Evolutionary conservation across 192 early-diverging fungal genomes (phyloP).

Genomic region (Irineochytrium annulatum): DNA sequence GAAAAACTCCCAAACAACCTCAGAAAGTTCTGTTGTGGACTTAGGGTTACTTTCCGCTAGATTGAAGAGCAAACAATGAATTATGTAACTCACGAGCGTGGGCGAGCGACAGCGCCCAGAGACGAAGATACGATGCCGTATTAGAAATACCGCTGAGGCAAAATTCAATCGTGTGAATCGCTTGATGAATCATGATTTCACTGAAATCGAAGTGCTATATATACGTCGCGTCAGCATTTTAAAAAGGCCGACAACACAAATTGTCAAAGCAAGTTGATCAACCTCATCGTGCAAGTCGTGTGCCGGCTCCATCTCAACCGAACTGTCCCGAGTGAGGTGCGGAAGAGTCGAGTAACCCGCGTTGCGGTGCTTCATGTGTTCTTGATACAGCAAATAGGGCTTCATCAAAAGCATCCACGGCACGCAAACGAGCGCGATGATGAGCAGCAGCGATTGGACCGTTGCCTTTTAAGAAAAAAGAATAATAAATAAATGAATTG

Average conservation of each 20-base stretch:
- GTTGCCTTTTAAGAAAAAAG: slow-evolving; percentile 33
- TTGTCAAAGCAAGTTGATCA: slow-evolving; percentile 1
- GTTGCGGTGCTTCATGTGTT: slow-evolving; percentile 57
- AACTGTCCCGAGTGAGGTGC: slow-evolving; percentile 9
- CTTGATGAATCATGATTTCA: slow-evolving; percentile 95
- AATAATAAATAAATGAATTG: too few relatives aligned
- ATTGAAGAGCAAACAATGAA: slow-evolving; percentile 1
- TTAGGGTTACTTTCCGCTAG: too few relatives aligned
- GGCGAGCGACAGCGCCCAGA: slow-evolving; percentile 97
- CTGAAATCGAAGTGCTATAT: slow-evolving; percentile 84
- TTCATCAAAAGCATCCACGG: slow-evolving; percentile 97
- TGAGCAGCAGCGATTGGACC: slow-evolving; percentile 76
- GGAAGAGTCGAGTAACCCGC: slow-evolving; percentile 59
- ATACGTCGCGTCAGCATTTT: background rate
- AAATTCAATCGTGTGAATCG: slow-evolving; percentile 98
- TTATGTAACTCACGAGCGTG: slow-evolving; percentile 79
- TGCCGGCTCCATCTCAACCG: slow-evolving; percentile 13
- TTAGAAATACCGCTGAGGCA: slow-evolving; percentile 94
- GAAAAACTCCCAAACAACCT: slow-evolving; percentile 95
- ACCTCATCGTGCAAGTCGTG: slow-evolving; percentile 33
- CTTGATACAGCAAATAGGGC: slow-evolving; percentile 78
- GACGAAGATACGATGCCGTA: slow-evolving; percentile 97
- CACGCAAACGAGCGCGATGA: slow-evolving; percentile 82
- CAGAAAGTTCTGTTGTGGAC: slow-evolving; percentile 71
- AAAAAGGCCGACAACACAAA: background rate